phyloP scores from a whole-genome alignment of 495 filamentous ascomycete genomes.

The Lentithecium fluviatile region DNA sequence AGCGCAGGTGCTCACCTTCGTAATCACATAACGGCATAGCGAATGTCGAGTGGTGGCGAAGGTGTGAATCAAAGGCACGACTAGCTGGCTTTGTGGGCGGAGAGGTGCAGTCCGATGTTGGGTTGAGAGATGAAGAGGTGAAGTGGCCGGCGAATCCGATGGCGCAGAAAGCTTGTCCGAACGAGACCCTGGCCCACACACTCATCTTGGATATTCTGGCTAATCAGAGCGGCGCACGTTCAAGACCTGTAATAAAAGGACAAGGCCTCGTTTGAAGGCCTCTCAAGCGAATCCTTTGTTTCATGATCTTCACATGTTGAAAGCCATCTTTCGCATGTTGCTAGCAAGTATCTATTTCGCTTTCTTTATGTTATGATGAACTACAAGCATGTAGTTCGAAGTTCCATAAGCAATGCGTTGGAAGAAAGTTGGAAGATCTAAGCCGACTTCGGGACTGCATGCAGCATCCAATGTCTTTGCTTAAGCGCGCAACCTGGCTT shows the following conservation, averaged over 20 bases:
- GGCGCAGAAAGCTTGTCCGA: constrained; percentile 14
- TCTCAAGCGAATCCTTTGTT: constrained; percentile 9
- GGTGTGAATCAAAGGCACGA: constrained; percentile 10
- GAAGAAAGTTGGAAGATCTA: too few species aligned
- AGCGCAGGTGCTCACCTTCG: too few species aligned
- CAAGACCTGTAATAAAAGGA: constrained; percentile 21
- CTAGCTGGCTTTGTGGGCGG: background rate
- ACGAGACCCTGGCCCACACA: constrained; percentile 6
- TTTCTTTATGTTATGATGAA: too few species aligned
- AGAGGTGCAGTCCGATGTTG: constrained; percentile 10
- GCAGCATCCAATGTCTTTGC: background rate
- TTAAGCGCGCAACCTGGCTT: background rate
- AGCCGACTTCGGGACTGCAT: too few species aligned
- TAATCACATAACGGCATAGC: background rate
- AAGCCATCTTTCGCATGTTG: too few species aligned
- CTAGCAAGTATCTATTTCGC: too few species aligned
- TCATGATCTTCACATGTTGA: constrained; percentile 8
- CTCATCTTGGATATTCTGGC: constrained; percentile 12
- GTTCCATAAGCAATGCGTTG: too few species aligned
- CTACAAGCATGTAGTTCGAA: too few species aligned
- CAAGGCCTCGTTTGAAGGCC: background rate
- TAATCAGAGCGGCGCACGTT: constrained; percentile 22
- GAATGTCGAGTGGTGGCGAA: constrained; percentile 14
- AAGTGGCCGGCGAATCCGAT: constrained; percentile 33
- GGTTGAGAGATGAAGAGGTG: constrained; percentile 14